phyloP scores from a whole-genome alignment of 257 asterid species.

The Lantana camara region DNA sequence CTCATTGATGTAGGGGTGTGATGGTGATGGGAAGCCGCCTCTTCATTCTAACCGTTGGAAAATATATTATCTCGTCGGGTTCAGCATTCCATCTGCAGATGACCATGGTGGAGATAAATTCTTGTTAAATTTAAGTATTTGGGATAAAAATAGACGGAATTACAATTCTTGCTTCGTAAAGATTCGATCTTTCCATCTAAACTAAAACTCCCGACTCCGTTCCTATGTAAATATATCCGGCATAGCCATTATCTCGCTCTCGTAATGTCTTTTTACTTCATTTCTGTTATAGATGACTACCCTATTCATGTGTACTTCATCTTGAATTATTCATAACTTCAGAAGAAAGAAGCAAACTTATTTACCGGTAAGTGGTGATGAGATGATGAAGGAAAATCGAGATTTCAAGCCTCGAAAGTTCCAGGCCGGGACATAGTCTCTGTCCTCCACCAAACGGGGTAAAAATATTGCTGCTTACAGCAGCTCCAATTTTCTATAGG shows the following conservation, averaged over 20 bases:
- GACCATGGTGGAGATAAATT: slow-evolving; percentile 21
- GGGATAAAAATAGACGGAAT: background rate
- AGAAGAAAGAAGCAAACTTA: background rate
- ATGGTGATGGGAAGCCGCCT: slow-evolving; percentile 86
- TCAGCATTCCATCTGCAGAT: slow-evolving; percentile 79
- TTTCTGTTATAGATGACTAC: too few relatives aligned
- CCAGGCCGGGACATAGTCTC: slow-evolving; percentile 91
- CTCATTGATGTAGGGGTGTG: slow-evolving; percentile 52
- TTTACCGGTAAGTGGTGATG: slow-evolving; percentile 77
- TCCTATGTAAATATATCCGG: too few relatives aligned
- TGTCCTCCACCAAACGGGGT: slow-evolving; percentile 99
- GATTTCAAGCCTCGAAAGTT: slow-evolving; percentile 89
- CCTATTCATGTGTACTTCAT: too few relatives aligned
- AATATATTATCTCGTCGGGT: slow-evolving; percentile 76
- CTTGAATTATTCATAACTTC: background rate
- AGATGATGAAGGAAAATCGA: slow-evolving; percentile 89
- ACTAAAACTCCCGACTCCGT: too few relatives aligned
- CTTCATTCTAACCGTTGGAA: slow-evolving; percentile 91
- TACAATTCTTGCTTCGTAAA: background rate
- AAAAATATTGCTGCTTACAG: slow-evolving; percentile 54
- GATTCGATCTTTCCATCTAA: too few relatives aligned
- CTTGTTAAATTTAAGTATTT: background rate
- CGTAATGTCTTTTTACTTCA: too few relatives aligned
- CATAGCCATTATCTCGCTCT: too few relatives aligned
- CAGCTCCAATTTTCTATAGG: slow-evolving; percentile 50